Evolutionary conservation across 2,329 filamentous ascomycete species (phyloP).

Genomic region (Penicillium sp.): DNA sequence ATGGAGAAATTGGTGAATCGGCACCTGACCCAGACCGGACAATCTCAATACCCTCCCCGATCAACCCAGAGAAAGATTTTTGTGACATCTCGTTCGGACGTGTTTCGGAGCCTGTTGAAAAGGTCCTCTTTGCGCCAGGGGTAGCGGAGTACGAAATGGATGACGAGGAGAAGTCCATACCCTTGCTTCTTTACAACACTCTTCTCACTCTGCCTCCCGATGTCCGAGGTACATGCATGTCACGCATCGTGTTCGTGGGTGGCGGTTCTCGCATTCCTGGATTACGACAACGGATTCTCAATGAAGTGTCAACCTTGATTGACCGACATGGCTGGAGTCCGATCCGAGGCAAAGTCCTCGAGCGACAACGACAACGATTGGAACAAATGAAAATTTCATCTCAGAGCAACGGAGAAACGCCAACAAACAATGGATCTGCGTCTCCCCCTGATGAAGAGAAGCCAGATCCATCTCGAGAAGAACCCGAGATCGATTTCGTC

Average conservation of each 20-base stretch:
- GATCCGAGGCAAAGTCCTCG: slow-evolving; percentile 67
- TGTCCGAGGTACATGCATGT: slow-evolving; percentile 79
- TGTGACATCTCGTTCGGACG: slow-evolving; percentile 66
- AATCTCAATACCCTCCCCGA: slow-evolving; percentile 46
- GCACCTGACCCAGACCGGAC: slow-evolving; percentile 31
- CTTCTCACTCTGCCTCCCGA: slow-evolving; percentile 77
- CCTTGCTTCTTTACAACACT: slow-evolving; percentile 70
- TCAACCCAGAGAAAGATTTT: slow-evolving; percentile 40
- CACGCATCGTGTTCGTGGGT: slow-evolving; percentile 82
- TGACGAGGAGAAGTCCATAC: slow-evolving; percentile 80
- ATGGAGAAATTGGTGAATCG: slow-evolving; percentile 4
- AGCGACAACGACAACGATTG: slow-evolving; percentile 48
- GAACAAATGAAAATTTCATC: slow-evolving; percentile 29
- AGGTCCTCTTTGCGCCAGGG: slow-evolving; percentile 65
- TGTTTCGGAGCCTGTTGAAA: slow-evolving; percentile 73
- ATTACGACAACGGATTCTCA: slow-evolving; percentile 71
- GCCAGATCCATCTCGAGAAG: slow-evolving; percentile 25
- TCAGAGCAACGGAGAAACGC: slow-evolving; percentile 8
- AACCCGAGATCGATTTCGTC: slow-evolving; percentile 48
- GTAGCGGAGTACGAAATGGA: slow-evolving; percentile 63
- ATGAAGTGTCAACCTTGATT: slow-evolving; percentile 69
- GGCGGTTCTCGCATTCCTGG: slow-evolving; percentile 77
- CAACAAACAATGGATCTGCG: not conserved
- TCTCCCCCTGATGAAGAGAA: slow-evolving; percentile 8
- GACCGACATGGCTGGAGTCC: slow-evolving; percentile 72